A percentile compares a stretch with the other conserved stretches of the same genome.
Conservation (phyloP, 2,329 filamentous ascomycete genomes). For the Chrysosporium keratinophilum region DNA sequence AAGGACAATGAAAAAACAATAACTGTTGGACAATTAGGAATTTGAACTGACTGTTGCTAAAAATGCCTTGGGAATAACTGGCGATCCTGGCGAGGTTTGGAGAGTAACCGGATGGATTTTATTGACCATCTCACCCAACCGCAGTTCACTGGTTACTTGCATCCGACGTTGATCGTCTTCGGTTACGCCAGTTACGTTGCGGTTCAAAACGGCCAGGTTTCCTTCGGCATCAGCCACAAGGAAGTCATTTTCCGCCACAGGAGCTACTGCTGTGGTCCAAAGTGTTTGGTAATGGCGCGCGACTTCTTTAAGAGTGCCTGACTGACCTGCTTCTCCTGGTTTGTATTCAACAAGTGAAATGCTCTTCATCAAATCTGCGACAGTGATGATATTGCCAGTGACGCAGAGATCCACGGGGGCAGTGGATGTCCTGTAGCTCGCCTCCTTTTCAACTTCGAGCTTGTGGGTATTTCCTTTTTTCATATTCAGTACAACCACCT, state of each 20-base stretch:
- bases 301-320: conserved; percentile 58
- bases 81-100: conserved; percentile 51
- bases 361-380: conserved; percentile 91
- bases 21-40: background rate
- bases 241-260: conserved; percentile 63
- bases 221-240: conserved; percentile 78
- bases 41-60: conserved; percentile 64
- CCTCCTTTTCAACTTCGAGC: conserved; percentile 55
- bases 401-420: conserved; percentile 74
- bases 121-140: conserved; percentile 89
- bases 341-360: conserved; percentile 66
- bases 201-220: conserved; percentile 70
- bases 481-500: conserved; percentile 52
- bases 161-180: conserved; percentile 61
- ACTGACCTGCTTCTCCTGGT: conserved; percentile 46
- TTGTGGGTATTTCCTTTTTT: conserved; percentile 26
- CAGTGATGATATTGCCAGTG: conserved; percentile 62
- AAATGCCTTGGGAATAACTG: conserved; percentile 73
- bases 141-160: conserved; percentile 67
- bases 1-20: conserved; percentile 3
- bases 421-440: conserved; percentile 69
- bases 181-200: conserved; percentile 62
- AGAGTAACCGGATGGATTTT: conserved; percentile 67
- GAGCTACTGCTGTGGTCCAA: conserved; percentile 70
- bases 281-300: conserved; percentile 70